Conservation (phyloP, 345 rosid species). For the Citropsis articulata region DNA sequence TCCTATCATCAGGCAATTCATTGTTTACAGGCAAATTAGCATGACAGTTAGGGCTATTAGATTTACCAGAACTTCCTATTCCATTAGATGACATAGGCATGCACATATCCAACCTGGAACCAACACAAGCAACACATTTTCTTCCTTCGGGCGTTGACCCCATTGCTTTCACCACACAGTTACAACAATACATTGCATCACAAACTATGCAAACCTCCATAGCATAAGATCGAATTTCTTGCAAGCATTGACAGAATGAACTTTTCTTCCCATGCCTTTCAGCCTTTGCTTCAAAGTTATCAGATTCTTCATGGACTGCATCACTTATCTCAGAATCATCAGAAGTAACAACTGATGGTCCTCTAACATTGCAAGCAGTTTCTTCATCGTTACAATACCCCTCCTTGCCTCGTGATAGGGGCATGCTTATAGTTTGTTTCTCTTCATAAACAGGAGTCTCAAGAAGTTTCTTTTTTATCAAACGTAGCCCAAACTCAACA, state of each 20-base stretch:
- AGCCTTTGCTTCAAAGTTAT: conserved; percentile 38
- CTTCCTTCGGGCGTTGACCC: conserved; percentile 95
- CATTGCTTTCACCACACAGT: conserved; percentile 78
- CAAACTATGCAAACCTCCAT: conserved; percentile 90
- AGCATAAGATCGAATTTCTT: conserved; percentile 57
- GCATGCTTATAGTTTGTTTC: no score
- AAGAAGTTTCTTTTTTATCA: no score
- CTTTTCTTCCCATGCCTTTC: conserved; percentile 67
- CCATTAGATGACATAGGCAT: conserved; percentile 16
- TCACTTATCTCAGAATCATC: conserved; percentile 41
- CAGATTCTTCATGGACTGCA: conserved; percentile 32
- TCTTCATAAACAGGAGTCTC: no score
- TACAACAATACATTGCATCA: conserved; percentile 65
- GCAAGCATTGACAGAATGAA: conserved; percentile 67
- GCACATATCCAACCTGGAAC: conserved; percentile 23
- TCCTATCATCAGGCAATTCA: conserved; percentile 9
- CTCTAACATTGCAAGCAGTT: conserved; percentile 33
- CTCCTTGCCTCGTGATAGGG: conserved; percentile 14
- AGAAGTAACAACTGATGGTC: conserved; percentile 56
- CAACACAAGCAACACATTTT: conserved; percentile 75
- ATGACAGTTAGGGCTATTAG: conserved; percentile 18
- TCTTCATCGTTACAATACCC: conserved; percentile 26
- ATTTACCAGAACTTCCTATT: conserved; percentile 19
- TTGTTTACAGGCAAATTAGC: conserved; percentile 9
- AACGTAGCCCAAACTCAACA: neutral